Percentiles rank a stretch among this genome's conserved stretches.
phyloP scores from a whole-genome alignment of 1,284 basidiomycete species.

The Hypsizygus ulmarius region DNA sequence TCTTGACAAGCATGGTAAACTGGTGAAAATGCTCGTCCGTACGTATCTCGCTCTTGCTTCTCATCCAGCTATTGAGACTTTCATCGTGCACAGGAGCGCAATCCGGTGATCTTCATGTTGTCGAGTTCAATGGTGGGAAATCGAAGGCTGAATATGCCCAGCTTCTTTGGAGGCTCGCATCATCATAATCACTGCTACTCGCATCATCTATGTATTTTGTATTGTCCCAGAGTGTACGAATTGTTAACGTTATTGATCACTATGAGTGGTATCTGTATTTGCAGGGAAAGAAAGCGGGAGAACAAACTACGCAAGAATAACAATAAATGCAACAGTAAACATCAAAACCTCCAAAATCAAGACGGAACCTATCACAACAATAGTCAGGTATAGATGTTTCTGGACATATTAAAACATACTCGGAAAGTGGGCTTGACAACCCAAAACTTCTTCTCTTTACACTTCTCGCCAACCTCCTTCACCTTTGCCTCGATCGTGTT shows the following conservation, averaged over 20 bases:
- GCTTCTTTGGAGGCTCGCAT: constrained; percentile 56
- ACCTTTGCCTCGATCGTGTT: constrained; percentile 79
- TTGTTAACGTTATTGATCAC: constrained; percentile 6
- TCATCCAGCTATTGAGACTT: neutral
- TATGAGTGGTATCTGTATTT: constrained; percentile 8
- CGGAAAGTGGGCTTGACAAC: constrained; percentile 47
- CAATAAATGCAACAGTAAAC: constrained; percentile 2
- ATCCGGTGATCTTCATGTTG: constrained; percentile 58
- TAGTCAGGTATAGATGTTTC: neutral
- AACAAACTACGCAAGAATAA: constrained; percentile 1
- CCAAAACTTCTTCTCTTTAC: constrained; percentile 69
- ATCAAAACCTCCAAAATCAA: neutral
- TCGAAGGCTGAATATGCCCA: constrained; percentile 38
- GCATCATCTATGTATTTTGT: constrained; percentile 4
- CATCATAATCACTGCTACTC: constrained; percentile 37
- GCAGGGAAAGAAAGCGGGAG: neutral
- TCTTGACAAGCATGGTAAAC: constrained; percentile 45
- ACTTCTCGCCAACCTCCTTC: constrained; percentile 69
- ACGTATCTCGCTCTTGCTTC: constrained; percentile 30
- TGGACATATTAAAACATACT: constrained; percentile 16
- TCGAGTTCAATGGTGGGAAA: constrained; percentile 33
- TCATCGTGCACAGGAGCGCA: constrained; percentile 43
- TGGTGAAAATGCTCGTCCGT: constrained; percentile 67
- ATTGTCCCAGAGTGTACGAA: constrained; percentile 2
- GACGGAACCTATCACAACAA: constrained; percentile 2